These are phyloP conservation scores for Termitomyces sp. DNA, from an alignment of 768 basidiomycete genomes.

Conservation along the genomic window DNA sequence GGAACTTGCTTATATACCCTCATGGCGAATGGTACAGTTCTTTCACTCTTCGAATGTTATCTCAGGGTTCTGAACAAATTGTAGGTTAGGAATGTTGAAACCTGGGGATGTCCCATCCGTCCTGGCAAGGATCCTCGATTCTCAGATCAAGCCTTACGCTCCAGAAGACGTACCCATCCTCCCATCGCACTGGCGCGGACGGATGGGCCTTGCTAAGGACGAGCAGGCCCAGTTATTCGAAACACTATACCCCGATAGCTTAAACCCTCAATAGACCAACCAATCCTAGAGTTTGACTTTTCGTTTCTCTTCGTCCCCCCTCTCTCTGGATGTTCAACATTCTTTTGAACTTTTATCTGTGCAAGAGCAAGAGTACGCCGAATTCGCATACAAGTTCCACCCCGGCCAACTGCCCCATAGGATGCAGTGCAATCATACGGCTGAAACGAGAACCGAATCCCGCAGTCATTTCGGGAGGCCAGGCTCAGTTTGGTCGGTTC, in stretches of 20 bases:
- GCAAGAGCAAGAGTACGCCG: background rate
- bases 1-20: conserved; percentile 66
- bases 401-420: conserved; percentile 26
- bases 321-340: background rate
- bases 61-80: background rate
- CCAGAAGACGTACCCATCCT: conserved; percentile 30
- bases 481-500: too few relatives aligned
- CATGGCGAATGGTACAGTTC: conserved; percentile 67
- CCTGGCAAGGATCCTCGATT: conserved; percentile 39
- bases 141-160: conserved; percentile 24
- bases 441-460: conserved; percentile 18
- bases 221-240: conserved; percentile 36
- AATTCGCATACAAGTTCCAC: too few relatives aligned
- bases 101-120: conserved; percentile 54
- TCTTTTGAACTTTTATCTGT: background rate
- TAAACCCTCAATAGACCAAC: background rate
- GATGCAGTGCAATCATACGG: conserved; percentile 33
- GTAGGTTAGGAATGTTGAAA: conserved; percentile 62
- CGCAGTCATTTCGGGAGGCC: conserved; percentile 1
- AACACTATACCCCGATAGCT: conserved; percentile 27
- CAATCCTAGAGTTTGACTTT: background rate
- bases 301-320: background rate
- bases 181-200: conserved; percentile 62
- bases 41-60: background rate
- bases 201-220: conserved; percentile 62